Conservation (phyloP, 352 stramenopile species). For the Phytophthora sp. region DNA sequence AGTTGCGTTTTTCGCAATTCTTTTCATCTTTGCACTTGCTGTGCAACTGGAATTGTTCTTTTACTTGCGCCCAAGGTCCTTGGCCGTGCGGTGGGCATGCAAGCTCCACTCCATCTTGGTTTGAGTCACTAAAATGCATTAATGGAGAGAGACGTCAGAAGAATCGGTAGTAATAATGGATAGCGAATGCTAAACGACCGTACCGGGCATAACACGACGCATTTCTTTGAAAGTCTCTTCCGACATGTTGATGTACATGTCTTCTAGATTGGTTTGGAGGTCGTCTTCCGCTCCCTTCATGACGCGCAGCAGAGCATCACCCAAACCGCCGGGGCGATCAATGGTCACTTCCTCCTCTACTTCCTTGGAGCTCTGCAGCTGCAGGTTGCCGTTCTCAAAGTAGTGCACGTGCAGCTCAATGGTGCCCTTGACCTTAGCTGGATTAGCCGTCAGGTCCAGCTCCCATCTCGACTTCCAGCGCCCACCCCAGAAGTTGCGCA, state of each 20-base stretch:
- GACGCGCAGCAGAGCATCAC: conserved; percentile 67
- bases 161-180: too few species aligned
- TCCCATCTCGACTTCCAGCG: conserved; percentile 87
- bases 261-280: conserved; percentile 89
- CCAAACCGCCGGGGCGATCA: conserved; percentile 46
- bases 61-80: conserved; percentile 78
- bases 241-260: conserved; percentile 96
- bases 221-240: conserved; percentile 95
- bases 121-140: conserved; percentile 63
- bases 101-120: conserved; percentile 92
- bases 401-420: conserved; percentile 93
- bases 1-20: conserved; percentile 17
- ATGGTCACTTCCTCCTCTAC: conserved; percentile 66
- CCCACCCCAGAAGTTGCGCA: conserved; percentile 91
- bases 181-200: too few species aligned
- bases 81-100: conserved; percentile 81
- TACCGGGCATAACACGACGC: conserved; percentile 93
- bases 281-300: conserved; percentile 87
- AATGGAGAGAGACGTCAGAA: too few species aligned
- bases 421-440: conserved; percentile 50
- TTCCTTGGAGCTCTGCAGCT: conserved; percentile 86
- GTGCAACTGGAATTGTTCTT: neutral
- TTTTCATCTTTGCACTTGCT: conserved; percentile 10
- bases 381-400: conserved; percentile 97
- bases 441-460: conserved; percentile 63